Conservation (phyloP, 176 grass and related monocot genomes). For the Eragrostis curvula region DNA sequence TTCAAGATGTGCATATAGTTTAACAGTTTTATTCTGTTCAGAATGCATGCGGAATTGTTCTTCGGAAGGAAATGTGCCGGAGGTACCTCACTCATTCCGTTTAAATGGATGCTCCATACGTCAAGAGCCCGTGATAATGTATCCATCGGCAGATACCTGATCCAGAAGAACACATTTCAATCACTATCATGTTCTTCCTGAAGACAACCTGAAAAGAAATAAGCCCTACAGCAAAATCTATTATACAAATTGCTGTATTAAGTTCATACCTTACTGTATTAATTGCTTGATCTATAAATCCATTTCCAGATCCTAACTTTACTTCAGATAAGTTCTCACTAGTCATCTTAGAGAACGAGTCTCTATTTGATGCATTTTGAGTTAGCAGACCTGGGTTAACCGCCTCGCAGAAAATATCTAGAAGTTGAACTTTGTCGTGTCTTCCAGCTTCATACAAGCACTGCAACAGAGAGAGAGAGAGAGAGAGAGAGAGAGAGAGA, state of each 20-base stretch:
- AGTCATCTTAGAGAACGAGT: constrained; percentile 31
- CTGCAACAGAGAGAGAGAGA: no score
- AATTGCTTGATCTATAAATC: constrained; percentile 63
- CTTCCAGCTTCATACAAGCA: constrained; percentile 92
- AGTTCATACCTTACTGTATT: constrained; percentile 59
- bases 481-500: no score
- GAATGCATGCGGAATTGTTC: constrained; percentile 5
- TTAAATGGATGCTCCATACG: constrained; percentile 66
- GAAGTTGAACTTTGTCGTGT: constrained; percentile 67
- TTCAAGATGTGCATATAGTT: neutral
- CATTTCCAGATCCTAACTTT: constrained; percentile 42
- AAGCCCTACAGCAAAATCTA: neutral
- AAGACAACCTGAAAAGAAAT: constrained; percentile 20
- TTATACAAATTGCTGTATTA: constrained; percentile 22
- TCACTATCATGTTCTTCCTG: constrained; percentile 21
- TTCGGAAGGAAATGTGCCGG: neutral
- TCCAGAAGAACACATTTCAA: constrained; percentile 48
- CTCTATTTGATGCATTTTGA: constrained; percentile 41
- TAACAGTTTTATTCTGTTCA: neutral
- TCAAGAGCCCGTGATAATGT: constrained; percentile 63
- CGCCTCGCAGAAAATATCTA: constrained; percentile 91
- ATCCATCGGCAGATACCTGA: constrained; percentile 70
- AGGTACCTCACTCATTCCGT: constrained; percentile 74
- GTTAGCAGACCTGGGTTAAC: constrained; percentile 51
- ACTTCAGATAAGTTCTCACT: constrained; percentile 39